Evolutionary conservation across 768 basidiomycete genomes (phyloP).

Genomic region (Tylopilus subfusipes): DNA sequence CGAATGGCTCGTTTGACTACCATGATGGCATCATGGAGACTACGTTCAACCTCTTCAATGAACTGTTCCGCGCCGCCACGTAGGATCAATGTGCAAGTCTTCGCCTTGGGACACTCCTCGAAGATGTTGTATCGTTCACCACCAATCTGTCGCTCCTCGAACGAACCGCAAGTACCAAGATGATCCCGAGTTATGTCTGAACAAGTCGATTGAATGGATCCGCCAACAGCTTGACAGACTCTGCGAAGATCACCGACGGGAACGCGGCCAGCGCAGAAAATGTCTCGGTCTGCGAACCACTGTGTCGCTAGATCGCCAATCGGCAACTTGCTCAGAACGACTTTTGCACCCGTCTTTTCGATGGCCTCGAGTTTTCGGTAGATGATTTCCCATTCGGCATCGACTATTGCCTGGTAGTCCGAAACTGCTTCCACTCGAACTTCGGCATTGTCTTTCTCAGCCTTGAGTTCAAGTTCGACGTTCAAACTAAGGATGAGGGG

Average conservation of each 20-base stretch:
- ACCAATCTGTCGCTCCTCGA: conserved; percentile 94
- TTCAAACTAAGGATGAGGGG: conserved; percentile 93
- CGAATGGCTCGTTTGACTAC: conserved; percentile 97
- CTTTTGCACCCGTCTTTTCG: conserved; percentile 93
- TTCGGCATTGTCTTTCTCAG: conserved; percentile 99
- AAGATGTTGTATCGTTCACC: conserved; percentile 97
- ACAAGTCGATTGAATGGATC: conserved; percentile 91
- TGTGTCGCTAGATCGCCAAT: conserved; percentile 99
- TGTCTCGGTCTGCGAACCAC: conserved; percentile 98
- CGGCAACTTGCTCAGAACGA: conserved; percentile 95
- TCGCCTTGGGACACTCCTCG: conserved; percentile 87
- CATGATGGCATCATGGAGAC: conserved; percentile 98
- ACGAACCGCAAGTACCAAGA: conserved; percentile 88
- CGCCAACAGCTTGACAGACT: conserved; percentile 94
- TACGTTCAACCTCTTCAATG: conserved; percentile 96
- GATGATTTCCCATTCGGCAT: conserved; percentile 99
- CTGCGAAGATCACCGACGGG: conserved; percentile 84
- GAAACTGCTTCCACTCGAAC: conserved; percentile 95
- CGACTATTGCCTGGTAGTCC: conserved; percentile 98
- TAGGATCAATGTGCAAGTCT: conserved; percentile 92
- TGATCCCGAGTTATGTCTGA: conserved; percentile 88
- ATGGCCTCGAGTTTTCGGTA: conserved; percentile 96
- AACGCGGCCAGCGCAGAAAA: conserved; percentile 98
- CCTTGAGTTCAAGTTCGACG: conserved; percentile 97
- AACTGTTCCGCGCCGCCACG: conserved; percentile 98